Evolutionary conservation across 2,329 filamentous ascomycete genomes (phyloP).

Genomic region (Didymella lethalis): DNA sequence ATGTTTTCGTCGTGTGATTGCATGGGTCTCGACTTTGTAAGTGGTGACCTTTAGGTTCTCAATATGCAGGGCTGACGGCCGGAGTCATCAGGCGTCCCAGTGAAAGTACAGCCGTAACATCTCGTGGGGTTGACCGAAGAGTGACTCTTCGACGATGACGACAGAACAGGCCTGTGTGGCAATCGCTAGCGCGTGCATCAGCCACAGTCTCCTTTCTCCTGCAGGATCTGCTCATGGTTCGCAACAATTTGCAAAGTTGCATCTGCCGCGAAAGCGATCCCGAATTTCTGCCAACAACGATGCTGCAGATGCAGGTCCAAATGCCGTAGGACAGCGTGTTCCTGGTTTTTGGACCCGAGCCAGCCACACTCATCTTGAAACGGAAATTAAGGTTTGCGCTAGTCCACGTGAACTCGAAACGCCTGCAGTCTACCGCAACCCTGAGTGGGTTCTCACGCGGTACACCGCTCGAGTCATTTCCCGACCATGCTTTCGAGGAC

Average conservation of each 20-base stretch:
- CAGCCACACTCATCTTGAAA: slow-evolving; percentile 9
- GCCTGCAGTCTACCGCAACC: slow-evolving; percentile 3
- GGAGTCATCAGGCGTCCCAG: slow-evolving; percentile 17
- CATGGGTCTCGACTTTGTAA: background rate
- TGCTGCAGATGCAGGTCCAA: background rate
- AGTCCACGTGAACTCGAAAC: slow-evolving; percentile 9
- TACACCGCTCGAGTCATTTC: slow-evolving; percentile 14
- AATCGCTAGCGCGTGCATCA: slow-evolving; percentile 20
- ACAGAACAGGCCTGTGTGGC: slow-evolving; percentile 22
- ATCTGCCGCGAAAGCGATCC: background rate
- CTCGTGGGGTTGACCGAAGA: slow-evolving; percentile 14
- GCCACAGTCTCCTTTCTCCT: slow-evolving; percentile 19
- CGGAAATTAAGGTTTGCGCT: slow-evolving; percentile 16
- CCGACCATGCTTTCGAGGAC: background rate
- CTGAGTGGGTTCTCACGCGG: slow-evolving; percentile 3
- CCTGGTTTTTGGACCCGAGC: background rate
- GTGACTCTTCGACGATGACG: slow-evolving; percentile 33
- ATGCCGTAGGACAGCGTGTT: background rate
- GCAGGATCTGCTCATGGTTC: slow-evolving; percentile 6
- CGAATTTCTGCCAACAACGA: background rate
- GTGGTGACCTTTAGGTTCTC: background rate
- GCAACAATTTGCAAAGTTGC: slow-evolving; percentile 1
- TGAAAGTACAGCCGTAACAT: slow-evolving; percentile 1
- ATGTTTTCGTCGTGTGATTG: background rate
- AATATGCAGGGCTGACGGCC: background rate